A percentile compares a stretch with the other conserved stretches of the same genome.
These are phyloP conservation scores for Solanum rostratum DNA, from an alignment of 257 asterid species.

Conservation along the genomic window DNA sequence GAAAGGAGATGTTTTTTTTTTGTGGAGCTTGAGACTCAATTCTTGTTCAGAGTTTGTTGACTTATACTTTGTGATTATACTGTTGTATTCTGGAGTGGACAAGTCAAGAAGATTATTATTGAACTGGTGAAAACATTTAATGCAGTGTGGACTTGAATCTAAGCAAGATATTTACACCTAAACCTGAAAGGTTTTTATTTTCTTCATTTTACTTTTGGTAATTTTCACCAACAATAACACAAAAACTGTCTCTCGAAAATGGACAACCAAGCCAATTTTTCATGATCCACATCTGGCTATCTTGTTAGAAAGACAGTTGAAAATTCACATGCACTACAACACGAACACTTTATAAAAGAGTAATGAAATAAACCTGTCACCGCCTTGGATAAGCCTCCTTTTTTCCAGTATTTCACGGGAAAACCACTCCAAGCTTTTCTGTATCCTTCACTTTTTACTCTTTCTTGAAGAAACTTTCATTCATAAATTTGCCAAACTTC, in stretches of 20 bases:
- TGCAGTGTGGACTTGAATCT: too few species aligned
- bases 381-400: neutral
- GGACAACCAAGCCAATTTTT: neutral
- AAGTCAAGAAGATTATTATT: too few species aligned
- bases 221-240: too few species aligned
- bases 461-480: neutral
- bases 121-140: too few species aligned
- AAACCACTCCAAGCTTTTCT: neutral
- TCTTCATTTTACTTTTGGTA: too few species aligned
- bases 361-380: neutral
- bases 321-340: conserved; percentile 13
- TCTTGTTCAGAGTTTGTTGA: too few species aligned
- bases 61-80: too few species aligned
- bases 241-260: neutral
- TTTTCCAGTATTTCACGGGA: conserved; percentile 13
- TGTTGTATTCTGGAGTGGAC: too few species aligned
- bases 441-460: neutral
- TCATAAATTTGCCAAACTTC: neutral
- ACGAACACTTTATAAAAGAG: neutral
- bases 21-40: too few species aligned
- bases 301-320: conserved; percentile 1
- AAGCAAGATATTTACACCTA: too few species aligned
- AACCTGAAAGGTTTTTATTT: too few species aligned
- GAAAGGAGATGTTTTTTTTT: too few species aligned
- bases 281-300: neutral